Evolutionary conservation across 208 protist species (phyloP).

Genomic region (Crithidia bombi): DNA sequence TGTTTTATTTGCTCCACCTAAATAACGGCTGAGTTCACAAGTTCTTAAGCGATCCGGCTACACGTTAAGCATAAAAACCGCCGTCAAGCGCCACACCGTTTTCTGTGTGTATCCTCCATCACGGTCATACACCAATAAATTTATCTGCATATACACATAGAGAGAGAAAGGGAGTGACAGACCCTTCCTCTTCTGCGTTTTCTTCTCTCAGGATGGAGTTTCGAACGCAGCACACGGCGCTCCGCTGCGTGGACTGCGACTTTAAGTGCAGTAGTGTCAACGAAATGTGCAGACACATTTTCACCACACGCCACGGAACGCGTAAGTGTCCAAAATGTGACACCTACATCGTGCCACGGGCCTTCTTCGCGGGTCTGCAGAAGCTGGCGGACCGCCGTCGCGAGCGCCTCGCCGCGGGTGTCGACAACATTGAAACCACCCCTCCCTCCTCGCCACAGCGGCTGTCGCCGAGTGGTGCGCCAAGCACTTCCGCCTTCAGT

Average conservation of each 20-base stretch:
- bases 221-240: constrained; percentile 7
- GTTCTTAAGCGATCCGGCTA: too few relatives aligned
- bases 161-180: neutral
- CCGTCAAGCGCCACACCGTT: too few relatives aligned
- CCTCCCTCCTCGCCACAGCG: neutral
- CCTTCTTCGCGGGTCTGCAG: constrained; percentile 36
- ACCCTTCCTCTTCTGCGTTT: constrained; percentile 6
- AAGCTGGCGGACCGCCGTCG: constrained; percentile 36
- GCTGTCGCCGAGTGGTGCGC: neutral
- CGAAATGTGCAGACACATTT: constrained; percentile 42
- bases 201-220: constrained; percentile 7
- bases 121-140: neutral
- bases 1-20: too few relatives aligned
- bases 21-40: too few relatives aligned
- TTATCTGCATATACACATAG: neutral
- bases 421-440: neutral
- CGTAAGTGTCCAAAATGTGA: constrained; percentile 43
- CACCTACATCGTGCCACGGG: constrained; percentile 40
- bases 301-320: constrained; percentile 38
- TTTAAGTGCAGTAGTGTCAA: constrained; percentile 37
- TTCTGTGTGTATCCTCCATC: neutral
- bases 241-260: constrained; percentile 41
- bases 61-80: too few relatives aligned
- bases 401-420: neutral
- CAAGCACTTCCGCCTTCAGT: neutral